Percentiles rank a stretch among this genome's conserved stretches.
Evolutionary conservation across 495 filamentous ascomycete genomes (phyloP).

Genomic region (Penicillium taxi): DNA sequence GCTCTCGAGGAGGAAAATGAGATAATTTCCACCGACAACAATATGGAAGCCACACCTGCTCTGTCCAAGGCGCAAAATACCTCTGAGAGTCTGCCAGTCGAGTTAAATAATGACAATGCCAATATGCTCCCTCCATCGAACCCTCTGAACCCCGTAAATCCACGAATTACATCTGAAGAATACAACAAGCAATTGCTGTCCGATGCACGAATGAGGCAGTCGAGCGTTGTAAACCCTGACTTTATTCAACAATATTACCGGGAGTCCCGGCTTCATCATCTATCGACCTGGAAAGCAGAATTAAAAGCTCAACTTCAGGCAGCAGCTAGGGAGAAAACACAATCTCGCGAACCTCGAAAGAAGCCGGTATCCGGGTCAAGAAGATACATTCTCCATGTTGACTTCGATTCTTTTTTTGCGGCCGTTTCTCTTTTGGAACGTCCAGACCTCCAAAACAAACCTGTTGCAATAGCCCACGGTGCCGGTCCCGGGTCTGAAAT

Average conservation of each 20-base stretch:
- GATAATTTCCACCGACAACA: not conserved
- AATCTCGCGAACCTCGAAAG: conserved; percentile 40
- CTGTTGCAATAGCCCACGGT: conserved; percentile 84
- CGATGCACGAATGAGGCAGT: conserved; percentile 75
- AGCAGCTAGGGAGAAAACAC: conserved; percentile 59
- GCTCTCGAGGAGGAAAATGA: conserved; percentile 15
- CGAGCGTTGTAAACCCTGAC: conserved; percentile 79
- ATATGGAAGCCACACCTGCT: not conserved
- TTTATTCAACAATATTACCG: conserved; percentile 92
- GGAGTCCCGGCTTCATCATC: conserved; percentile 86
- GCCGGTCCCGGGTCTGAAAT: conserved; percentile 78
- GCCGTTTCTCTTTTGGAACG: conserved; percentile 74
- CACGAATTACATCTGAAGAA: conserved; percentile 72
- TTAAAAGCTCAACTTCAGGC: conserved; percentile 79
- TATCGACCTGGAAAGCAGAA: conserved; percentile 93
- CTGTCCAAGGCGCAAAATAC: not conserved
- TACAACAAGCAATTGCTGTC: conserved; percentile 76
- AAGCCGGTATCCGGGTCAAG: conserved; percentile 53
- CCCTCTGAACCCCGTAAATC: conserved; percentile 15
- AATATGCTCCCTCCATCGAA: conserved; percentile 6
- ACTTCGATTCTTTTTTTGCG: conserved; percentile 97
- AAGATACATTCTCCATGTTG: conserved; percentile 86
- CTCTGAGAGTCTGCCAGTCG: not conserved
- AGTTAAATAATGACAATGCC: not conserved
- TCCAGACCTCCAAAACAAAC: conserved; percentile 71